These are phyloP conservation scores for Pyrenochaeta sp. DNA, from an alignment of 2,329 filamentous ascomycete species.

Conservation along the genomic window DNA sequence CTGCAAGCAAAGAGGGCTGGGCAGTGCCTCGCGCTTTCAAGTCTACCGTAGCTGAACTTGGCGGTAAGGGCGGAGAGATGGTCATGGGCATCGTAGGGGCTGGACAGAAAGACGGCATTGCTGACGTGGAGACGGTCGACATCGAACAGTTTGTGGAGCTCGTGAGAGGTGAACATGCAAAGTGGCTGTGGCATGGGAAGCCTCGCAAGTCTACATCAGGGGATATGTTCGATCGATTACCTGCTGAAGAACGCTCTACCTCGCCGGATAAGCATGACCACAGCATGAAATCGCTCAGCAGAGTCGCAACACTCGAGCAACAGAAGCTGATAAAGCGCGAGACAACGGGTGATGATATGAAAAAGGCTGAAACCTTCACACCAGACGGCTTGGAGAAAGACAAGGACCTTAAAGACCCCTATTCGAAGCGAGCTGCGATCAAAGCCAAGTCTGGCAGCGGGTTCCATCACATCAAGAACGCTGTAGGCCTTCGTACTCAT, in stretches of 20 bases:
- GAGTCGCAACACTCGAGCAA: constrained; percentile 55
- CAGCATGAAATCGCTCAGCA: constrained; percentile 58
- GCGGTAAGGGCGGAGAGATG: constrained; percentile 92
- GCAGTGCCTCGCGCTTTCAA: constrained; percentile 93
- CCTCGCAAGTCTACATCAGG: constrained; percentile 67
- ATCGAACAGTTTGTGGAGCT: constrained; percentile 83
- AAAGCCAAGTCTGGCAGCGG: constrained; percentile 83
- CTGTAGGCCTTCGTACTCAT: constrained; percentile 67
- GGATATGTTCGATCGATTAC: constrained; percentile 51
- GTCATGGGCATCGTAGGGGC: constrained; percentile 91
- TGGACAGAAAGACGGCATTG: constrained; percentile 86
- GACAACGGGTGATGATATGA: constrained; percentile 37
- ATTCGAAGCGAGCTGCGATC: constrained; percentile 71
- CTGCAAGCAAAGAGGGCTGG: constrained; percentile 88
- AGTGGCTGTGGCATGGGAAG: constrained; percentile 96
- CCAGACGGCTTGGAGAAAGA: constrained; percentile 55
- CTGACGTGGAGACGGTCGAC: constrained; percentile 91
- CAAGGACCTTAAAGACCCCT: constrained; percentile 63
- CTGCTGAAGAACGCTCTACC: constrained; percentile 53
- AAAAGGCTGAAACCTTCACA: constrained; percentile 29
- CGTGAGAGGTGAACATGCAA: constrained; percentile 80
- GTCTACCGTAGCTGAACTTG: constrained; percentile 91
- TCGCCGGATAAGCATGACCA: constrained; percentile 63
- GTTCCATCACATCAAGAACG: constrained; percentile 85
- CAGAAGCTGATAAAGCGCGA: constrained; percentile 38